Percentiles rank a stretch among this genome's conserved stretches.
phyloP scores from a whole-genome alignment of 176 grass and related monocot genomes.

The Poa annua region DNA sequence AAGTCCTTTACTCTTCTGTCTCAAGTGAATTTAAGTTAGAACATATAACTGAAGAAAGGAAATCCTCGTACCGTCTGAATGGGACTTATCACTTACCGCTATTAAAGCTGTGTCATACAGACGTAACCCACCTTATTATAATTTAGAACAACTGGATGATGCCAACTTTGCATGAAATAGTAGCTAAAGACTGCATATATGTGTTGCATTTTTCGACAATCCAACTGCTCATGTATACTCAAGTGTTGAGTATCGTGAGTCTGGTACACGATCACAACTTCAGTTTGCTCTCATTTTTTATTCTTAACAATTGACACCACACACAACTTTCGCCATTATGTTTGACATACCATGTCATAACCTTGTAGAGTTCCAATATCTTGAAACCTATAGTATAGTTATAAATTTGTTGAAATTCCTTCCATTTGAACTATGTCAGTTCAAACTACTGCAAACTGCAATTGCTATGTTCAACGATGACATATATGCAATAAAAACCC shows the following conservation, averaged over 20 bases:
- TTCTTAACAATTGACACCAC: background rate
- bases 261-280: background rate
- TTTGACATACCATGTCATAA: background rate
- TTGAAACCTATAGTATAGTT: background rate
- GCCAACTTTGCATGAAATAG: background rate
- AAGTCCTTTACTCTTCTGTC: background rate
- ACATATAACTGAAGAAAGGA: background rate
- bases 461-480: background rate
- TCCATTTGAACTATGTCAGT: background rate
- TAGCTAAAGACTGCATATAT: background rate
- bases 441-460: constrained; percentile 12
- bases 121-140: background rate
- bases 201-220: background rate
- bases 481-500: background rate
- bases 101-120: background rate
- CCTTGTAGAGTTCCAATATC: background rate
- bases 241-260: background rate
- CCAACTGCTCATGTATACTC: background rate
- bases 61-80: background rate
- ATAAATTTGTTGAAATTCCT: background rate
- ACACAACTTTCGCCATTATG: background rate
- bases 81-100: background rate
- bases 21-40: background rate
- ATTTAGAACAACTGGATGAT: background rate
- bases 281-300: background rate